Conservation (phyloP, 2,329 filamentous ascomycete species). For the Drechmeria coniospora region DNA sequence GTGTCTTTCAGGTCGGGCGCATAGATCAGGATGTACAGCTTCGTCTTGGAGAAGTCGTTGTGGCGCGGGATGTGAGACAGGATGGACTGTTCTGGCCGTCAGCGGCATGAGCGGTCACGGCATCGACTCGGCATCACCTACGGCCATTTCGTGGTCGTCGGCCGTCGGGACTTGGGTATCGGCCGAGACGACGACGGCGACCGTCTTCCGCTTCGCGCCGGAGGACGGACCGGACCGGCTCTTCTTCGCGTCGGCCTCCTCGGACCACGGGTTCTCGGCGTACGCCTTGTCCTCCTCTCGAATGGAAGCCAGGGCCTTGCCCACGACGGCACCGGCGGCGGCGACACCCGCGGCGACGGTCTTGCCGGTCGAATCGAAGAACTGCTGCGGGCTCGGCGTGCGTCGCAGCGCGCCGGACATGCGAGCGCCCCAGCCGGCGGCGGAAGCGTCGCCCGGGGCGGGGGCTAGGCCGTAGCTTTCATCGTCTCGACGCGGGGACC, state of each 20-base stretch:
- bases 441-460: conserved; percentile 14
- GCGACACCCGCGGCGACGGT: conserved; percentile 68
- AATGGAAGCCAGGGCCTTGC: conserved; percentile 68
- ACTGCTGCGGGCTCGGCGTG: conserved; percentile 75
- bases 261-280: conserved; percentile 79
- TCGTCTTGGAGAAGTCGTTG: conserved; percentile 55
- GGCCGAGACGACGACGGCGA: conserved; percentile 80
- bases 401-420: conserved; percentile 70
- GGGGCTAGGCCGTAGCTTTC: conserved; percentile 25
- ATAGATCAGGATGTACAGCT: conserved; percentile 82
- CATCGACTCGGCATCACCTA: conserved; percentile 30
- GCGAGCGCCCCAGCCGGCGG: conserved; percentile 52
- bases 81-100: conserved; percentile 45
- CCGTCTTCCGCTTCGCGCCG: conserved; percentile 50
- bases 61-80: conserved; percentile 75
- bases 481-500: conserved; percentile 22
- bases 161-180: conserved; percentile 45
- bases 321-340: conserved; percentile 68
- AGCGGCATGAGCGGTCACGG: not conserved
- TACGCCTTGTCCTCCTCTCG: conserved; percentile 73
- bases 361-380: conserved; percentile 71
- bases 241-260: conserved; percentile 63
- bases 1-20: conserved; percentile 63
- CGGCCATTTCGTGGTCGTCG: conserved; percentile 64
- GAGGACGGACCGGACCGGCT: conserved; percentile 23